Evolutionary conservation across 805 yeast species (phyloP).

Genomic region (Tetrapisispora nanseiensis): DNA sequence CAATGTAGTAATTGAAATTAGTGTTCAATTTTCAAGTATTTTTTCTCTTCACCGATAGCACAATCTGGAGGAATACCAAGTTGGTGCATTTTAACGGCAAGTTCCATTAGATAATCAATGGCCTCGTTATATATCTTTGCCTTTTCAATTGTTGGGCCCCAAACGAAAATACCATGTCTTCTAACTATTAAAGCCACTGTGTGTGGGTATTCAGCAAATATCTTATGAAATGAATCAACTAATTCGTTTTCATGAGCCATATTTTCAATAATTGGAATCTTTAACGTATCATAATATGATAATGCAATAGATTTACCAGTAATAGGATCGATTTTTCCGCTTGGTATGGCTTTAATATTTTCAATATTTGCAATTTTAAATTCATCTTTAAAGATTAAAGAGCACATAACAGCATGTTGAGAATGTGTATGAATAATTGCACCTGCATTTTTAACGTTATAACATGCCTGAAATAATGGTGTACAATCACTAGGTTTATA

Average conservation of each 20-base stretch:
- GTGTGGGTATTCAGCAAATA: slow-evolving; percentile 61
- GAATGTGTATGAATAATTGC: slow-evolving; percentile 96
- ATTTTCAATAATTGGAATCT: slow-evolving; percentile 85
- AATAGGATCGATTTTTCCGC: slow-evolving; percentile 39
- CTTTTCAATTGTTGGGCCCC: slow-evolving; percentile 90
- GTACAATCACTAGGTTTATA: slow-evolving; percentile 92
- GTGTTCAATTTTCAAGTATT: slow-evolving; percentile 7
- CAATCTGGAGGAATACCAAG: slow-evolving; percentile 49
- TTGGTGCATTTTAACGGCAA: slow-evolving; percentile 75
- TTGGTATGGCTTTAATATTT: slow-evolving; percentile 87
- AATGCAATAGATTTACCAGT: slow-evolving; percentile 45
- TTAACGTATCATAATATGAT: slow-evolving; percentile 62
- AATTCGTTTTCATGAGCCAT: slow-evolving; percentile 83
- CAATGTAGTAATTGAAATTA: neutral
- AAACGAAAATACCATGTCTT: slow-evolving; percentile 91
- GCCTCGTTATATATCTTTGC: slow-evolving; percentile 92
- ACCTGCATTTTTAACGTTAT: slow-evolving; percentile 61
- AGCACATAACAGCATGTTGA: slow-evolving; percentile 73
- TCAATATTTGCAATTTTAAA: slow-evolving; percentile 75
- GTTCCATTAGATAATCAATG: slow-evolving; percentile 75
- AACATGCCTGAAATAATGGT: slow-evolving; percentile 72
- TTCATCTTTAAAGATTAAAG: slow-evolving; percentile 58
- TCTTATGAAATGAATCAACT: slow-evolving; percentile 51
- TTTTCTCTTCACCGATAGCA: slow-evolving; percentile 28
- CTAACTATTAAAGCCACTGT: slow-evolving; percentile 83